These are phyloP conservation scores for Epithele typhae DNA, from an alignment of 768 basidiomycete genomes.

Conservation along the genomic window DNA sequence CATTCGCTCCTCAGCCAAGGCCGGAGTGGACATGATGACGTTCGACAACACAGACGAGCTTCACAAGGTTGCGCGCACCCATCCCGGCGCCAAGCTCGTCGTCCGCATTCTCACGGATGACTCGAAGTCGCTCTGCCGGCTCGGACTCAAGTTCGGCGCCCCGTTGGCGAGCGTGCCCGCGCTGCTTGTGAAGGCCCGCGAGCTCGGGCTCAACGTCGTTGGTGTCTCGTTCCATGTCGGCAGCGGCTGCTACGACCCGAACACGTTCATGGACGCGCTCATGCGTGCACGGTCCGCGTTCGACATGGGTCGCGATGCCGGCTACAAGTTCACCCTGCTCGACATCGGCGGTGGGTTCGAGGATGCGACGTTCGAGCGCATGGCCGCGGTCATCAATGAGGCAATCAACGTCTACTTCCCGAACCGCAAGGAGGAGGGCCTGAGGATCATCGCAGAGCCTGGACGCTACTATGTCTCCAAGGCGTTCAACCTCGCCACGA, in stretches of 20 bases:
- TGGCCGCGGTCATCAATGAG: conserved; percentile 62
- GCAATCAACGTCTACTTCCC: conserved; percentile 83
- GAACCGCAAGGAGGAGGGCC: conserved; percentile 48
- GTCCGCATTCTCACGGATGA: conserved; percentile 98
- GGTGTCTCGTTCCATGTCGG: conserved; percentile 99
- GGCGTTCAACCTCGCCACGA: conserved; percentile 89
- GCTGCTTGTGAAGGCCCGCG: conserved; percentile 74
- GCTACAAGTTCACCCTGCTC: conserved; percentile 78
- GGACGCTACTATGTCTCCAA: conserved; percentile 91
- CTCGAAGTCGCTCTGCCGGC: conserved; percentile 87
- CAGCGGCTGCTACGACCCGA: conserved; percentile 91
- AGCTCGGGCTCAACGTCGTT: conserved; percentile 78
- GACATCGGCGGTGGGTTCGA: conserved; percentile 98
- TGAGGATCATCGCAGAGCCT: conserved; percentile 92
- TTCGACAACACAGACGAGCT: conserved; percentile 98
- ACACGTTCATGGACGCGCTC: conserved; percentile 87
- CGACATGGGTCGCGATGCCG: conserved; percentile 77
- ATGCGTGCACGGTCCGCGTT: conserved; percentile 79
- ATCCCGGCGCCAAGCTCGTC: conserved; percentile 82
- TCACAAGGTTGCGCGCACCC: conserved; percentile 80
- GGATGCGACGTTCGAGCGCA: conserved; percentile 76
- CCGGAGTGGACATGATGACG: conserved; percentile 89
- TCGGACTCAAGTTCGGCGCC: conserved; percentile 97
- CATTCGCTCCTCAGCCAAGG: conserved; percentile 76
- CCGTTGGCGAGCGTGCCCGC: conserved; percentile 74